Evolutionary conservation across 202 grass and related monocot species (phyloP), one percentile per base, ranked within the genome.

Genomic region (Musa balbisiana): DNA sequence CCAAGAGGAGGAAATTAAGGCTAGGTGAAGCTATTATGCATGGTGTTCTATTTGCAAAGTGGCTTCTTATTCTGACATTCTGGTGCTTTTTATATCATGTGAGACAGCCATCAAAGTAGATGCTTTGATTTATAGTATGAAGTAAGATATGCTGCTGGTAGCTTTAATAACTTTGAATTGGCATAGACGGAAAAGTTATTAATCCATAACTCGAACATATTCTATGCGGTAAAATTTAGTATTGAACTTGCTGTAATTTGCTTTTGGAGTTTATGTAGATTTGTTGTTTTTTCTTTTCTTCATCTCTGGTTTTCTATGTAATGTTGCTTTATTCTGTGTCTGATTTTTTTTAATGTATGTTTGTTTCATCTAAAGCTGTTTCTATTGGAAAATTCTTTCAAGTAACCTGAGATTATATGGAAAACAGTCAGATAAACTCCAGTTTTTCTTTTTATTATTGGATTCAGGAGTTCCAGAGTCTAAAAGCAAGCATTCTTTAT

Each of bases 1-100:
- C 59, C 80, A 74, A 63, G 50, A 87, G 79, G 56, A 82, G 77
- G 77, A n/a, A 81, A 76, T 51, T 75, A 67, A 79, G 64, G 77
- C 80, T 21, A 53, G 68, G 1, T 71, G 13, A 54, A 62, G 16
- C 51, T 52, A 19, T 56, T 72, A 53, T 50, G 15, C 16, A 51
- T n/a, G 17, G n/a, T 65, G 11, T 43, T 43, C 33, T 43, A 43
- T 6, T 43, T 43, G 33, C 5, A 43, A 43, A 43, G 33, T 43
- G 33, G 33, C 4, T 43, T 43, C 33, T 43, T 43, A 43, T 43
- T 43, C 33, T 43, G 33, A 43, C 33, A 43, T 8, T 43, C 5
- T 43, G 33, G 33, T 43, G 33, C 33, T 43, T 43, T 43, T 43
- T 6, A 43, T 43, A 43, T 43, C 33, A 43, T 43, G 33, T 43